Base-by-base conservation (phyloP, 257 asterid species). In the Solanum peruvianum region DNA sequence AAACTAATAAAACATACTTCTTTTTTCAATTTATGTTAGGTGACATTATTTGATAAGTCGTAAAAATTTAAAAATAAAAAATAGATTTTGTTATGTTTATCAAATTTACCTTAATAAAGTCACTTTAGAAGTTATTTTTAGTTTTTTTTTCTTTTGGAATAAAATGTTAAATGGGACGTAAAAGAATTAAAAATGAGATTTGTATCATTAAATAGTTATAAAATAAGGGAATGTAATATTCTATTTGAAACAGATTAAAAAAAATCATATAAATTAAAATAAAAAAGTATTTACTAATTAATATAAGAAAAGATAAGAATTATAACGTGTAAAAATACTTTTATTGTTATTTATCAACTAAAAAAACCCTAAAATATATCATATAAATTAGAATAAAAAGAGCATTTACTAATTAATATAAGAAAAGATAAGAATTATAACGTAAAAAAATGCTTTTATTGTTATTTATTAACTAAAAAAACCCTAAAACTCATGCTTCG, bases 11-110 rank as follows among this genome's bases (percentile, higher is more conserved):
- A 13, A 5, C 20, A 47, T 52, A 7, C 6, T 15, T 7, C n/a
- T 0, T 5, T 20, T 6, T 52, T n/a, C 33, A 11, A 11, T 11
- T 62, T 0, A 62, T 10, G 4, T 62, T 10, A 23, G 11, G 31
- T 62, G 27, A 2, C 0, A 11, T n/a, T 3, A 0, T 62, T n/a
- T 62, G 4, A 11, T n/a, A 3, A 62, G 1, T 4, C 2, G 3
- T 4, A 2, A n/a, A 23, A 1, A 4, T n/a, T n/a, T 1, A 62
- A 62, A 62, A 11, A 11, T 21, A n/a, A 23, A 23, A 1, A n/a
- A 1, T 11, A 62, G 16, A 62, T 5, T 62, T 62, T 62, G 29
- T 62, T n/a, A 62, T n/a, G 31, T n/a, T 62, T 62, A 62, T 10
- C 16, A 62, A 62, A 62, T n/a, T 62, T 7, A 10, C 29, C 70